Evolutionary conservation across 192 early-diverging fungal species (phyloP), one percentile per base, ranked within the genome.

Genomic region (Entomortierella chlamydospora): DNA sequence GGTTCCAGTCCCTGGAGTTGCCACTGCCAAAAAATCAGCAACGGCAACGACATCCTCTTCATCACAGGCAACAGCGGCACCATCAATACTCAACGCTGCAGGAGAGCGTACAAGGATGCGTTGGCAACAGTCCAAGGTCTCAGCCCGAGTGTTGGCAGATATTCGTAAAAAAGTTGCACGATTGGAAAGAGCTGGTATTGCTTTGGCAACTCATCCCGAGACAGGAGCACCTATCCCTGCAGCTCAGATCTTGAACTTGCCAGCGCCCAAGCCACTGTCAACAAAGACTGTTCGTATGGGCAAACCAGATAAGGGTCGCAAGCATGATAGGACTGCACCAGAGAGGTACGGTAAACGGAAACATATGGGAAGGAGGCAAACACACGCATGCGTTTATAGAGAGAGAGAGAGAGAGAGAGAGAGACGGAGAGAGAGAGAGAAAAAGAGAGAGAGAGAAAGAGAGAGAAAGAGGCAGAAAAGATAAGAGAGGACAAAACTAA

Each of bases 261-360:
- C 74, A 59, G 43, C 73, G 8, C 61, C 62, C 15, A 70, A 79
- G 31, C 67, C 67, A 26, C 13, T 59, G 33, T 70, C 74, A 26
- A 65, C 61, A 47, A 79, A 79, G 74, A 79, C 74, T 42, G 74
- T 79, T 0, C 67, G 74, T 43, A 79, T 79, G 74, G 64, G 56
- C 28, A 84, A 77, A 52, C 73, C 78, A 37, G 69, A 67, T 29
- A 81, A 84, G 70, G 79, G 83, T 60, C 61, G 67, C 33, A 84
- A 84, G 54, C 65, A 78, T 20, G 83, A 84, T 53, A 68, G 83
- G 53, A 73, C 66, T 57, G 73, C 73, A 2, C 70, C 83, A 2
- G 29, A 26, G 25, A 81, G 81, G 81, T 83, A 71, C 20, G 17
- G n/a, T 37, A 37, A 7, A 37, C 10, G 10, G 20, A 51, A 51